Evolutionary conservation across 78 protist genomes (phyloP), one percentile per base, ranked within the genome.

Genomic region (Dictyostelium purpureum): DNA sequence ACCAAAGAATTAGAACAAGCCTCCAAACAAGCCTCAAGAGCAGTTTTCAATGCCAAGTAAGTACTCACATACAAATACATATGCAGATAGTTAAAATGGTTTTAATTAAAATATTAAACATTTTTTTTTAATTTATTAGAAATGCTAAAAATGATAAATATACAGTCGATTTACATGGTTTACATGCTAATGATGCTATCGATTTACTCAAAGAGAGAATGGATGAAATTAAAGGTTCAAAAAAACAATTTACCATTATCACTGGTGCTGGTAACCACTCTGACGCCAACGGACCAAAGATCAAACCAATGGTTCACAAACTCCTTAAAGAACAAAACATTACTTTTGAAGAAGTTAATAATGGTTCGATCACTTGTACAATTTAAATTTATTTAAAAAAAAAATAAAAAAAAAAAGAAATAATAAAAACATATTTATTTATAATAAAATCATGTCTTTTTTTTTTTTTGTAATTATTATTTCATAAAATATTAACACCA

Each of bases 231-330:
- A 90, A 70, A 38, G 38, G 42, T 2, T 11, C 69, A 43, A 56
- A 49, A 54, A 90, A 79, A 56, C 49, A 38, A 43, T 81, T 90
- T 40, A 33, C 52, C 6, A 63, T 90, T 51, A 90, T 90, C 38
- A 74, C 80, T 7, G 94, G 94, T 66, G 94, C 94, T 28, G 94
- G 94, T 24, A 90, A 90, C 24, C 94, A 90, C 75, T 45, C 70
- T 54, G 94, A 90, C 43, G 81, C 33, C 3, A 63, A 66, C 47
- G 94, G 94, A 21, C 90, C 94, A 31, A 90, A 90, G 89, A 90
- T 90, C 51, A 90, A 90, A 37, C 94, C 94, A 61, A 42, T 81
- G 19, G 74, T 78, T 75, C 80, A 81, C 42, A 47, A 79, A 76
- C 35, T 61, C 4, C 35, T 90, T 4, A 81, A 77, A 14, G 82